phyloP scores from a whole-genome alignment of 306 rosid genomes.

The Pyrus betulifolia region DNA sequence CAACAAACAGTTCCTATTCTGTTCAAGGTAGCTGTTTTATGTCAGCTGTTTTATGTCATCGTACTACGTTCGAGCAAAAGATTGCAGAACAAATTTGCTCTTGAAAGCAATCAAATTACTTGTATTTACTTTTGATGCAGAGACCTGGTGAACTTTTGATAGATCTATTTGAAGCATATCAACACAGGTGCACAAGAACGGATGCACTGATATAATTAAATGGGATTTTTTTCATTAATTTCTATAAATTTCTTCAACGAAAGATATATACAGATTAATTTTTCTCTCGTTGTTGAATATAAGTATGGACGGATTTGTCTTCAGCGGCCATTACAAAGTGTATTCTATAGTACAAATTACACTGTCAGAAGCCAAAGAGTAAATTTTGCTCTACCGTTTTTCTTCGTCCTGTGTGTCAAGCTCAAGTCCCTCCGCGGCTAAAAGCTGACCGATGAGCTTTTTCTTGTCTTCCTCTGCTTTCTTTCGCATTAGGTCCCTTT shows the following conservation, averaged over 20 bases:
- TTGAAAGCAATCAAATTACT: neutral
- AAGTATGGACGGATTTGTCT: neutral
- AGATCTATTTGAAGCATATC: neutral
- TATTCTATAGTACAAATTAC: conserved; percentile 21
- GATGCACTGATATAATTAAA: neutral
- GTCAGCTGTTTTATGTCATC: neutral
- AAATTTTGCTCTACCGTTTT: conserved; percentile 21
- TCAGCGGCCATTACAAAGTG: conserved; percentile 1
- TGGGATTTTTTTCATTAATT: conserved; percentile 7
- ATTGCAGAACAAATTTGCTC: neutral
- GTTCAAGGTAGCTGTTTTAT: neutral
- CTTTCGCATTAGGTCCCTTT: conserved; percentile 73
- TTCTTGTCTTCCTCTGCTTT: conserved; percentile 76
- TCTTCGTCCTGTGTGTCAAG: conserved; percentile 75
- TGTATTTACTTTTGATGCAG: neutral
- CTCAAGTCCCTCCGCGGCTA: conserved; percentile 94
- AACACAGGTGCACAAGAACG: neutral
- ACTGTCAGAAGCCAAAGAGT: conserved; percentile 6
- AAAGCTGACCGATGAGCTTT: conserved; percentile 50
- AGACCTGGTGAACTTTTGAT: neutral
- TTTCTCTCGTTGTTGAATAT: conserved; percentile 3
- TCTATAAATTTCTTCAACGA: conserved; percentile 1
- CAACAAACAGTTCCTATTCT: neutral
- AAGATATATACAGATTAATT: conserved; percentile 29
- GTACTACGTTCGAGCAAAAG: neutral